These are phyloP conservation scores for Drechslerella dactyloides DNA, from an alignment of 2,329 filamentous ascomycete genomes.

Conservation along the genomic window DNA sequence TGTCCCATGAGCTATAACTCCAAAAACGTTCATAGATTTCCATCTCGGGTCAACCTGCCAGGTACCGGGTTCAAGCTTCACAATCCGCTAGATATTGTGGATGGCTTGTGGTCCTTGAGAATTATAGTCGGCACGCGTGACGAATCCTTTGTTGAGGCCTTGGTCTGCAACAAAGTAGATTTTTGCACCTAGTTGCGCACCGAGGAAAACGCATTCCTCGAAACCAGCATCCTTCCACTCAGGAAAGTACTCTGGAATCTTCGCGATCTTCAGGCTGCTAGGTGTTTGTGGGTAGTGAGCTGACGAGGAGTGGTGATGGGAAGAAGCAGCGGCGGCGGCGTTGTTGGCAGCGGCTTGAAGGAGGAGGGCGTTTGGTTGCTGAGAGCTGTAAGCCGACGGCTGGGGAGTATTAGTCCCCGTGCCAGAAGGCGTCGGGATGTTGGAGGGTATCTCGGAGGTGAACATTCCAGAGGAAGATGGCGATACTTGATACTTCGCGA, in stretches of 20 bases:
- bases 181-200: slow-evolving; percentile 83
- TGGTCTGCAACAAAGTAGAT: slow-evolving; percentile 74
- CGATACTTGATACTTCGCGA: slow-evolving; percentile 83
- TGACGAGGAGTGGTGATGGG: slow-evolving; percentile 59
- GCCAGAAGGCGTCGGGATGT: slow-evolving; percentile 85
- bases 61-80: neutral
- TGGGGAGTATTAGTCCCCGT: slow-evolving; percentile 92
- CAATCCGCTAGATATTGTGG: slow-evolving; percentile 60
- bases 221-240: slow-evolving; percentile 84
- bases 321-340: slow-evolving; percentile 60
- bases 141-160: slow-evolving; percentile 71
- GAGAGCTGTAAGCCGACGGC: slow-evolving; percentile 62
- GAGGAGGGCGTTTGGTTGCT: slow-evolving; percentile 83
- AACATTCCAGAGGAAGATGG: slow-evolving; percentile 95
- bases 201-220: slow-evolving; percentile 86
- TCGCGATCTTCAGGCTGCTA: slow-evolving; percentile 78
- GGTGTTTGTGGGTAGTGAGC: slow-evolving; percentile 74
- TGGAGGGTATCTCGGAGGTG: slow-evolving; percentile 93
- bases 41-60: neutral
- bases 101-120: slow-evolving; percentile 70
- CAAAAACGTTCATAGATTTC: neutral
- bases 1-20: too few relatives aligned
- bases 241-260: slow-evolving; percentile 81
- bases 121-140: slow-evolving; percentile 73
- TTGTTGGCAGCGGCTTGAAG: slow-evolving; percentile 84